A percentile compares a stretch with the other conserved stretches of the same genome.
Evolutionary conservation across 306 rosid species (phyloP).

Genomic region (Coriaria nepalensis): DNA sequence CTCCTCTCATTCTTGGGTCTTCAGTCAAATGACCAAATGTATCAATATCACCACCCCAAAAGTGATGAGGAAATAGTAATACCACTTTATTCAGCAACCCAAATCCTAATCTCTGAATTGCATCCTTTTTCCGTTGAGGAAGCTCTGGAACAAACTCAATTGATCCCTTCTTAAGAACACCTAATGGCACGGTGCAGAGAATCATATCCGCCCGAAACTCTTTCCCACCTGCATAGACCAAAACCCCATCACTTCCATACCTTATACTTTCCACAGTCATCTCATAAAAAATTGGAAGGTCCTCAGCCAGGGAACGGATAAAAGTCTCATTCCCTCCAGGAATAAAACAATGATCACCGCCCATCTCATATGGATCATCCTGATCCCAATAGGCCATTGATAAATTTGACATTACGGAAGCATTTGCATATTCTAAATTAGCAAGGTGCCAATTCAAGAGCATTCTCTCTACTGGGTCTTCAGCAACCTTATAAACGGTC

Average conservation of each 20-base stretch:
- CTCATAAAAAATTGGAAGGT: slow-evolving; percentile 67
- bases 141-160: slow-evolving; percentile 70
- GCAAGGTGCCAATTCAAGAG: slow-evolving; percentile 88
- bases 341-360: slow-evolving; percentile 90
- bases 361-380: slow-evolving; percentile 93
- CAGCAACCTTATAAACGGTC: slow-evolving; percentile 51
- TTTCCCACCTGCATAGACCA: slow-evolving; percentile 46
- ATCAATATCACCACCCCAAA: slow-evolving; percentile 88
- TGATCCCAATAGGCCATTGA: slow-evolving; percentile 98
- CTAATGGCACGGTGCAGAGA: slow-evolving; percentile 77
- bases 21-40: slow-evolving; percentile 81
- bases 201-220: slow-evolving; percentile 58
- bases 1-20: slow-evolving; percentile 78
- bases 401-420: slow-evolving; percentile 67
- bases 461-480: slow-evolving; percentile 63
- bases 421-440: slow-evolving; percentile 89
- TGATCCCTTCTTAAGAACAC: slow-evolving; percentile 64
- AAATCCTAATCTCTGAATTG: slow-evolving; percentile 68
- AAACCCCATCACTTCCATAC: slow-evolving; percentile 67
- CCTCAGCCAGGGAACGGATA: slow-evolving; percentile 56
- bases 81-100: slow-evolving; percentile 81
- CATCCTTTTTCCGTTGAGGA: slow-evolving; percentile 77
- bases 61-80: slow-evolving; percentile 65
- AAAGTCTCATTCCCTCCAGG: slow-evolving; percentile 82
- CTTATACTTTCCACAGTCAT: slow-evolving; percentile 52